Percentiles rank a stretch among this genome's conserved stretches.
phyloP scores from a whole-genome alignment of 1,284 basidiomycete genomes.

The Boletellus sp. region DNA sequence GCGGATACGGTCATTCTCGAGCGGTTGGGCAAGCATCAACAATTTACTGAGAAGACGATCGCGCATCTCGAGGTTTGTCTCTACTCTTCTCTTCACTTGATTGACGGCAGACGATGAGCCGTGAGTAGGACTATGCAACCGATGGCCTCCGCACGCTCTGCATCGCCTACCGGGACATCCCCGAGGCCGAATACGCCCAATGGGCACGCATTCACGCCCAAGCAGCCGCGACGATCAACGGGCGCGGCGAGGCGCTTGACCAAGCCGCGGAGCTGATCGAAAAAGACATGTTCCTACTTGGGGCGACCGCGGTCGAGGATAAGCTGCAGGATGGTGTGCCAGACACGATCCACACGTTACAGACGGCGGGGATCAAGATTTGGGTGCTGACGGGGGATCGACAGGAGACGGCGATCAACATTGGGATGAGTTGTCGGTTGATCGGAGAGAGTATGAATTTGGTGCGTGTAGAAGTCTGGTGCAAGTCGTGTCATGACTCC shows the following conservation, averaged over 20 bases:
- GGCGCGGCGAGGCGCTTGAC: constrained; percentile 91
- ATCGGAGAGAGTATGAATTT: constrained; percentile 99
- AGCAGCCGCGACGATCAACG: constrained; percentile 90
- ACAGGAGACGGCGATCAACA: constrained; percentile 99
- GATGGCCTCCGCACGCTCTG: constrained; percentile 97
- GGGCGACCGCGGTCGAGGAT: constrained; percentile 98
- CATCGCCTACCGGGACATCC: constrained; percentile 88
- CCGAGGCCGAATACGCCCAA: constrained; percentile 86
- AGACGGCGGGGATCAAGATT: constrained; percentile 98
- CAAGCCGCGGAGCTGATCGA: constrained; percentile 95
- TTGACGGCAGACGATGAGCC: not conserved
- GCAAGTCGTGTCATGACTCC: no score
- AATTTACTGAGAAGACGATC: constrained; percentile 84
- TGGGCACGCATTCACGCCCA: constrained; percentile 89
- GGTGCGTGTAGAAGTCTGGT: constrained; percentile 42
- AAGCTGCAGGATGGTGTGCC: constrained; percentile 98
- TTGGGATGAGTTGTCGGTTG: constrained; percentile 93
- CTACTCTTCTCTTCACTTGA: not conserved
- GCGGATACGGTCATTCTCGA: constrained; percentile 97
- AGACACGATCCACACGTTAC: constrained; percentile 95
- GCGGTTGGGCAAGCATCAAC: constrained; percentile 77
- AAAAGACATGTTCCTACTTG: constrained; percentile 87
- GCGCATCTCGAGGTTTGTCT: constrained; percentile 81
- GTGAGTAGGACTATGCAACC: constrained; percentile 82
- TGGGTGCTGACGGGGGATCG: constrained; percentile 99